Percentiles rank a stretch among this genome's conserved stretches.
These are phyloP conservation scores for Dactylellina drechsleri DNA, from an alignment of 2,329 filamentous ascomycete species.

Conservation along the genomic window DNA sequence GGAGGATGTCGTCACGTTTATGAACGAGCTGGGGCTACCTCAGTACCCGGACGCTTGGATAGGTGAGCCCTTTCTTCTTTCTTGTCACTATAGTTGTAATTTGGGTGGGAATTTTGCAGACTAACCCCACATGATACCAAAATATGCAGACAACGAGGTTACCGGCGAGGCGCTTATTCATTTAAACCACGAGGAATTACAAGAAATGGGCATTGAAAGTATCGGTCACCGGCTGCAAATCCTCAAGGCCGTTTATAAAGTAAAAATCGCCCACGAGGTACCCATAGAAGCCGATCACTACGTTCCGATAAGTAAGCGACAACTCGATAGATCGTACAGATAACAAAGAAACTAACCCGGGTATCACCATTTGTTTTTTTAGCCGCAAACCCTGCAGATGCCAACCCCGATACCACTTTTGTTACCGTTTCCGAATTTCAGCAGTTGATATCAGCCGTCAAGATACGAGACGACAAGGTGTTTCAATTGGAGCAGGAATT, in stretches of 20 bases:
- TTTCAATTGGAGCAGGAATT: slow-evolving; percentile 83
- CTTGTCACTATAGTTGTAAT: neutral
- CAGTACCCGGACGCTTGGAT: slow-evolving; percentile 86
- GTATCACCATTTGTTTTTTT: slow-evolving; percentile 34
- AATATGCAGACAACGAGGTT: slow-evolving; percentile 82
- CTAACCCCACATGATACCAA: slow-evolving; percentile 7
- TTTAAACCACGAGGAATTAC: slow-evolving; percentile 89
- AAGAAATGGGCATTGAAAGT: slow-evolving; percentile 91
- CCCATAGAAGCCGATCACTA: slow-evolving; percentile 93
- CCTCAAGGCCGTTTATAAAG: slow-evolving; percentile 93
- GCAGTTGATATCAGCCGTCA: slow-evolving; percentile 86
- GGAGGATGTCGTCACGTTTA: slow-evolving; percentile 90
- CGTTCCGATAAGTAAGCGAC: slow-evolving; percentile 81
- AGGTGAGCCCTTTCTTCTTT: slow-evolving; percentile 69
- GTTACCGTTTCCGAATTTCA: slow-evolving; percentile 76
- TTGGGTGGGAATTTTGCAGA: neutral
- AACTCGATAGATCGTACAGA: neutral
- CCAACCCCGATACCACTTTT: slow-evolving; percentile 61
- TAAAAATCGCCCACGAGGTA: slow-evolving; percentile 92
- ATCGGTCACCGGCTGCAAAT: slow-evolving; percentile 95
- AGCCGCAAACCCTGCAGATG: slow-evolving; percentile 89
- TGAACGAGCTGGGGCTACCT: slow-evolving; percentile 78
- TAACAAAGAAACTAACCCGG: slow-evolving; percentile 1
- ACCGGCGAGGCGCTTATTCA: slow-evolving; percentile 90
- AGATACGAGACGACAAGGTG: slow-evolving; percentile 89